Evolutionary conservation across 164 flowering plant species (phyloP).

Genomic region (Buxus sempervirens): DNA sequence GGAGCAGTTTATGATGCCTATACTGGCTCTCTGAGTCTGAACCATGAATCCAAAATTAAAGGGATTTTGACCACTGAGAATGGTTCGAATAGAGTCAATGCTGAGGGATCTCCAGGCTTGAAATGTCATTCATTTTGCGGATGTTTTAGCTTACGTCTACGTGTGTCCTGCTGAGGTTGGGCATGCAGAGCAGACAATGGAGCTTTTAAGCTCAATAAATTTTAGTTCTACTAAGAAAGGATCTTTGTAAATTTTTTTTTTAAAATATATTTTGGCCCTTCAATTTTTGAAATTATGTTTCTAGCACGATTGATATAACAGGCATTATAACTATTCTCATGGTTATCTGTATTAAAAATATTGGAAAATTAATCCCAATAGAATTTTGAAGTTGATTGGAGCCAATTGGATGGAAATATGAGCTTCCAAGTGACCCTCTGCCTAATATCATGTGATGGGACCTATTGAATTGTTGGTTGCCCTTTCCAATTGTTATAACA

Average conservation of each 20-base stretch:
- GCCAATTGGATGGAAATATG: neutral
- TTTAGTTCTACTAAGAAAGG: no score
- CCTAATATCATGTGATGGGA: neutral
- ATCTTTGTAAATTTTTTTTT: no score
- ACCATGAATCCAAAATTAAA: no score
- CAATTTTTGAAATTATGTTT: neutral
- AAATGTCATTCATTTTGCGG: neutral
- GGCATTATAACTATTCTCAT: neutral
- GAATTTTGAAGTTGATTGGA: neutral
- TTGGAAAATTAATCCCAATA: neutral
- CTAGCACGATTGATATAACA: no score
- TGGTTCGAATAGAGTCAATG: neutral
- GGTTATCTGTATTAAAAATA: neutral
- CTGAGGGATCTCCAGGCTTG: neutral
- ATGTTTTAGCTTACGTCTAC: neutral
- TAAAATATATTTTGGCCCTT: neutral
- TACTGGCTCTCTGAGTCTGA: neutral
- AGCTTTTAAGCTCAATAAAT: neutral
- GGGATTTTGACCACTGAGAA: neutral
- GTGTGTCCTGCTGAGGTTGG: neutral
- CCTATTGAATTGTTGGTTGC: neutral
- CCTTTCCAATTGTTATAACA: neutral
- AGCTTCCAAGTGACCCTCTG: neutral
- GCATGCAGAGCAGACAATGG: neutral
- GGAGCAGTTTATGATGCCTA: neutral